Evolutionary conservation across 2,329 filamentous ascomycete genomes (phyloP).

Genomic region (Drechslerella coelobrocha): DNA sequence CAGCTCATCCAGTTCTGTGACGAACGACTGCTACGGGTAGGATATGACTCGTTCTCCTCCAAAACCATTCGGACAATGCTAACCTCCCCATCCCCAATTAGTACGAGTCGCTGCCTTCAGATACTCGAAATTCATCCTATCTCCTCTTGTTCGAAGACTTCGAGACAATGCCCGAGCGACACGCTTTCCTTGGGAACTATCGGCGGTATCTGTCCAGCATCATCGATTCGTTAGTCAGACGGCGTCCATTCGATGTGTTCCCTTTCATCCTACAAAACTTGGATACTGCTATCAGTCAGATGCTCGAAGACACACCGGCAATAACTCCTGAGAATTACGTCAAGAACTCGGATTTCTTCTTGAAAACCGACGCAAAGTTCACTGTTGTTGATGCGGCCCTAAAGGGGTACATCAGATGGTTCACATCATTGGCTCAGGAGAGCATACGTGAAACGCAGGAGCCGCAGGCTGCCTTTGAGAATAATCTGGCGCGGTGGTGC

Average conservation of each 20-base stretch:
- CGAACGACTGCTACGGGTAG: slow-evolving; percentile 73
- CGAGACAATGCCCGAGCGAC: slow-evolving; percentile 89
- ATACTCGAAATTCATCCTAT: slow-evolving; percentile 78
- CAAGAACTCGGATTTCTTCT: slow-evolving; percentile 73
- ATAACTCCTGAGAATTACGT: slow-evolving; percentile 71
- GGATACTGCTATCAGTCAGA: slow-evolving; percentile 73
- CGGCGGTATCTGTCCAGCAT: slow-evolving; percentile 85
- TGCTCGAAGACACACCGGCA: slow-evolving; percentile 73
- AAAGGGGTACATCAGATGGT: slow-evolving; percentile 87
- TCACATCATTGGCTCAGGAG: slow-evolving; percentile 55
- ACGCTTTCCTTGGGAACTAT: slow-evolving; percentile 96
- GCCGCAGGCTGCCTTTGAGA: slow-evolving; percentile 67
- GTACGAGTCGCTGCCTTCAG: slow-evolving; percentile 84
- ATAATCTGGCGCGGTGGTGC: slow-evolving; percentile 74
- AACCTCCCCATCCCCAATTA: slow-evolving; percentile 21
- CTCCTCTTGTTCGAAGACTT: slow-evolving; percentile 90
- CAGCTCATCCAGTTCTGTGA: slow-evolving; percentile 81
- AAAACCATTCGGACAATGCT: not conserved
- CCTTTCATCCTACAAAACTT: slow-evolving; percentile 83
- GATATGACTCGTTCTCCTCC: slow-evolving; percentile 1
- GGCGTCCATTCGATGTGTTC: slow-evolving; percentile 83
- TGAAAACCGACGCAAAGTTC: slow-evolving; percentile 86
- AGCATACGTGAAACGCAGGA: slow-evolving; percentile 58
- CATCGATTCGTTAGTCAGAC: slow-evolving; percentile 83
- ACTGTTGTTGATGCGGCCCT: slow-evolving; percentile 86